Evolutionary conservation across 1,139 yeast genomes (phyloP).

Genomic region (Zygotorulaspora mrakii): DNA sequence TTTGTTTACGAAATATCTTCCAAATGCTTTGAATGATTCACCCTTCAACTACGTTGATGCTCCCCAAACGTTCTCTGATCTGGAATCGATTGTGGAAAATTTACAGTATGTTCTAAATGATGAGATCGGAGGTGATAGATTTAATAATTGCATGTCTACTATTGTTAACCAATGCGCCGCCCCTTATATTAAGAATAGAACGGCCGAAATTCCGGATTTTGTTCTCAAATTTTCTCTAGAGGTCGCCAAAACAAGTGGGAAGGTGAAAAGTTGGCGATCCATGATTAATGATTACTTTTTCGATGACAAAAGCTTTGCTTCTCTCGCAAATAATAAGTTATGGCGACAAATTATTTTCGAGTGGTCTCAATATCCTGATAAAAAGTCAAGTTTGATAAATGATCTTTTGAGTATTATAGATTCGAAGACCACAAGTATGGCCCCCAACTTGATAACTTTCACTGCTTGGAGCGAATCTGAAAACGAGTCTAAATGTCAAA

Average conservation of each 20-base stretch:
- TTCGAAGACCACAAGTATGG: constrained; percentile 28
- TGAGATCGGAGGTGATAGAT: constrained; percentile 44
- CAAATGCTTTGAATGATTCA: constrained; percentile 37
- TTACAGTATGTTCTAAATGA: constrained; percentile 49
- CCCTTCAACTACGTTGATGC: constrained; percentile 14
- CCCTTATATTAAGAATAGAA: constrained; percentile 44
- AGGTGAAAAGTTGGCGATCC: constrained; percentile 50
- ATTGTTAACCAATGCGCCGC: constrained; percentile 45
- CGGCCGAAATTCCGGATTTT: constrained; percentile 34
- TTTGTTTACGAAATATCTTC: constrained; percentile 52
- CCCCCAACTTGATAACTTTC: constrained; percentile 33
- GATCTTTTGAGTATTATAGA: constrained; percentile 29
- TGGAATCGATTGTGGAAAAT: constrained; percentile 40
- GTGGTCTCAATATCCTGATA: constrained; percentile 35
- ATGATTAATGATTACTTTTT: constrained; percentile 50
- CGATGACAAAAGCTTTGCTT: constrained; percentile 39
- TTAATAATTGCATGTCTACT: constrained; percentile 42
- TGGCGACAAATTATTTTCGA: constrained; percentile 30
- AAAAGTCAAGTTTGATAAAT: constrained; percentile 44
- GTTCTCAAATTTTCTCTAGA: constrained; percentile 38
- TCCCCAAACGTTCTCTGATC: constrained; percentile 13
- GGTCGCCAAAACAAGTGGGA: constrained; percentile 37
- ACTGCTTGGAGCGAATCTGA: constrained; percentile 34
- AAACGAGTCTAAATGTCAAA: constrained; percentile 27
- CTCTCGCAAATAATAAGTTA: constrained; percentile 14